Percentiles rank a stretch among this genome's conserved stretches.
These are phyloP conservation scores for Kondoa malvinella DNA, from an alignment of 768 basidiomycete species.

Conservation along the genomic window DNA sequence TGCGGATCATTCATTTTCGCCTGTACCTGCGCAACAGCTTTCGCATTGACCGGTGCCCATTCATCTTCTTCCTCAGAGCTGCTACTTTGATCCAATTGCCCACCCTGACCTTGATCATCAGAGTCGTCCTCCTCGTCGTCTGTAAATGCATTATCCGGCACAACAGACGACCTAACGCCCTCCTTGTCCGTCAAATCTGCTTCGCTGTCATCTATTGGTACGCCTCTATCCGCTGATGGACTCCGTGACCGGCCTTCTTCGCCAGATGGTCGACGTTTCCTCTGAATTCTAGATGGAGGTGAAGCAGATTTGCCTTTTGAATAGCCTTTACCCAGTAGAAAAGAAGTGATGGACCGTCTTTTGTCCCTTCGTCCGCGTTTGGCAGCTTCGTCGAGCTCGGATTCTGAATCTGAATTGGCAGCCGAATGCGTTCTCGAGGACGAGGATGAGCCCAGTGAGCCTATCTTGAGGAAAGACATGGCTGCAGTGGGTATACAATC, in stretches of 20 bases:
- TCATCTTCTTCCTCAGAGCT: background rate
- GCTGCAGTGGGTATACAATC: too few relatives aligned
- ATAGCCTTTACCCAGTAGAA: background rate
- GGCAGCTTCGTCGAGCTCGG: background rate
- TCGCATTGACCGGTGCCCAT: background rate
- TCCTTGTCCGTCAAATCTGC: background rate
- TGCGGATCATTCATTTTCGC: background rate
- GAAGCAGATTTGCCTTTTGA: background rate
- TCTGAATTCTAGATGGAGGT: background rate
- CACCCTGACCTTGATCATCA: background rate
- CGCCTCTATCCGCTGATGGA: background rate
- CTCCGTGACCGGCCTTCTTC: background rate
- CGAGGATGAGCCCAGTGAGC: too few relatives aligned
- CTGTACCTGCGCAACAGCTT: background rate
- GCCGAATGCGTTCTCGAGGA: too few relatives aligned
- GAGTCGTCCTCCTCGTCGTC: background rate
- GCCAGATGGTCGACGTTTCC: background rate
- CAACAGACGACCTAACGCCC: background rate
- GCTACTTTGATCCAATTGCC: background rate
- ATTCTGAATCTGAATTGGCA: background rate
- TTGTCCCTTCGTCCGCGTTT: slow-evolving; percentile 1
- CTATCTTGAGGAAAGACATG: too few relatives aligned
- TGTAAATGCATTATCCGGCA: slow-evolving; percentile 2
- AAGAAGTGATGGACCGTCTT: background rate
- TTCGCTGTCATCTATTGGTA: background rate